Evolutionary conservation across 495 filamentous ascomycete species (phyloP).

Genomic region (Penicillium ucsense): DNA sequence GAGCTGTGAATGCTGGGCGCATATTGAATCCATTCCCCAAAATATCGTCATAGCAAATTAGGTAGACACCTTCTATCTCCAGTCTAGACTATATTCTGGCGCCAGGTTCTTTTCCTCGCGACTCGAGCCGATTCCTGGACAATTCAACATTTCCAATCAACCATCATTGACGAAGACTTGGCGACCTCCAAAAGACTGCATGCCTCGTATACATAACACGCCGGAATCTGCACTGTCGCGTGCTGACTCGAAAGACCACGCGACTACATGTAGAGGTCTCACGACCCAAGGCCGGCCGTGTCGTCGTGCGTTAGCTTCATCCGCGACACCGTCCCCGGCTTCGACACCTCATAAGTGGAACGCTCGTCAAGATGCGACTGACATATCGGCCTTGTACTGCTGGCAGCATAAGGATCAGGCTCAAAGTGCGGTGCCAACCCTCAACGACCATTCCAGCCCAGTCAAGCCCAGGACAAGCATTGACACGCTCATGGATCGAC

Average conservation of each 20-base stretch:
- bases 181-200: constrained; percentile 14
- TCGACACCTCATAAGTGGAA: constrained; percentile 27
- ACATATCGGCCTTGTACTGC: constrained; percentile 60
- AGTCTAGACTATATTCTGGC: too few relatives aligned
- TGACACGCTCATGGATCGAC: constrained; percentile 69
- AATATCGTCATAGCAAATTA: too few relatives aligned
- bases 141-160: too few relatives aligned
- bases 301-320: constrained; percentile 51
- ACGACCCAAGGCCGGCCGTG: constrained; percentile 71
- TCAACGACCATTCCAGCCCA: constrained; percentile 11
- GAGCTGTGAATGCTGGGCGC: constrained; percentile 5
- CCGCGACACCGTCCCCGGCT: constrained; percentile 24
- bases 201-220: constrained; percentile 73
- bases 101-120: too few relatives aligned
- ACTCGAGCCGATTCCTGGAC: too few relatives aligned
- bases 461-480: constrained; percentile 60
- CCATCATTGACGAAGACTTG: too few relatives aligned
- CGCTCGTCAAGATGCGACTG: constrained; percentile 24
- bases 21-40: neutral
- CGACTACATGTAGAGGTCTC: constrained; percentile 79
- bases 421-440: constrained; percentile 5
- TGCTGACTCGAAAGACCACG: constrained; percentile 73
- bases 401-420: constrained; percentile 94
- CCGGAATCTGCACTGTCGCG: constrained; percentile 72
- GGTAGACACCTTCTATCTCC: too few relatives aligned